A percentile compares a stretch with the other conserved stretches of the same genome.
These are phyloP conservation scores for Coniferiporia sulphurascens DNA, from an alignment of 1,284 basidiomycete genomes.

Conservation along the genomic window DNA sequence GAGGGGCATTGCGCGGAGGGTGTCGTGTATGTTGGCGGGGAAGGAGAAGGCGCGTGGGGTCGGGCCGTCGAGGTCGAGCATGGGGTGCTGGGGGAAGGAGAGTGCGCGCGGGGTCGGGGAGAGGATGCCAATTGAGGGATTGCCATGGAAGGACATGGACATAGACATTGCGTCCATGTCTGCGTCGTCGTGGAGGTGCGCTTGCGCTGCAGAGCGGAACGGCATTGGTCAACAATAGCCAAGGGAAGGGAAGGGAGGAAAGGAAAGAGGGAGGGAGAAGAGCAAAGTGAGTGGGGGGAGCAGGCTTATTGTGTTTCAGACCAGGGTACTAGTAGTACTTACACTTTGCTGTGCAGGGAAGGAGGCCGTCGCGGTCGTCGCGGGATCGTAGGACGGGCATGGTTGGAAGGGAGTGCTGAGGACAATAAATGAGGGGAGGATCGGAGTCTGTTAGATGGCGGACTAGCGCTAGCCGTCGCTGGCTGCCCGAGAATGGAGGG, in stretches of 20 bases:
- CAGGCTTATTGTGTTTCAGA: too few relatives aligned
- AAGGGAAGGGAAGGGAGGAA: neutral
- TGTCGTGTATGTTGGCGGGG: conserved; percentile 59
- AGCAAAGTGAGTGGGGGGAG: neutral
- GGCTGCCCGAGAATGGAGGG: neutral
- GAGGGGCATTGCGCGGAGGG: conserved; percentile 23
- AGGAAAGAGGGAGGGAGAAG: neutral
- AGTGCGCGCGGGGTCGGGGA: conserved; percentile 11
- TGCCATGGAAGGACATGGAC: too few relatives aligned
- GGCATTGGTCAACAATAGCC: neutral
- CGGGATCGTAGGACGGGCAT: too few relatives aligned
- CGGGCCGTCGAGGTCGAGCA: conserved; percentile 53
- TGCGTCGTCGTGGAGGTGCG: neutral
- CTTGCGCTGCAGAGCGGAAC: neutral
- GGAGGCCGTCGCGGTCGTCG: too few relatives aligned
- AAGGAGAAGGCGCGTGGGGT: conserved; percentile 74
- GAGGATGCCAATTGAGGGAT: too few relatives aligned
- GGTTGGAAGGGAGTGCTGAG: too few relatives aligned
- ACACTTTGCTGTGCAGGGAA: too few relatives aligned
- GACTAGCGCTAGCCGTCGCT: too few relatives aligned
- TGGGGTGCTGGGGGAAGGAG: conserved; percentile 5
- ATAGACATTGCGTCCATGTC: neutral
- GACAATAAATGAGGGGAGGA: too few relatives aligned
- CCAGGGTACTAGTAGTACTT: too few relatives aligned
- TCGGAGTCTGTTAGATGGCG: too few relatives aligned